Evolutionary conservation across 208 protist genomes (phyloP), one percentile per base, ranked within the genome.

Genomic region (Crithidia mellificae): DNA sequence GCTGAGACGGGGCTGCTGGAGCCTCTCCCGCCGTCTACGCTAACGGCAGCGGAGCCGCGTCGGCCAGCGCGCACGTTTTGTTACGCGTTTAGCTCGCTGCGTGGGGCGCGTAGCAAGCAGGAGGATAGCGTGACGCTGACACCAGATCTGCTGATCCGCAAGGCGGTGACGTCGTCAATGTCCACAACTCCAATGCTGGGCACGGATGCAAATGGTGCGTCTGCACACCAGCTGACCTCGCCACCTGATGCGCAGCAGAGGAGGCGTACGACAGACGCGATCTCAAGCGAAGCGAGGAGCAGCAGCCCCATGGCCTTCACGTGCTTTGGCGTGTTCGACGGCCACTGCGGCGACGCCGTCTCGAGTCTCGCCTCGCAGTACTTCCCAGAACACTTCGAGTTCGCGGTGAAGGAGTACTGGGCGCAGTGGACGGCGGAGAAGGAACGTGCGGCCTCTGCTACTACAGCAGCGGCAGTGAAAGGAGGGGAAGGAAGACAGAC

Each of bases 291-390:
- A n/a, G n/a, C n/a, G n/a, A n/a, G n/a, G n/a, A n/a, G 30, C 24
- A 17, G n/a, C 19, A 39, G n/a, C n/a, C 30, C 27, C 8, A 19
- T 51, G 4, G 61, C 32, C n/a, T 84, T 80, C 50, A 50, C 47
- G 8, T 81, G 80, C 52, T 82, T 84, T 27, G 88, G 76, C 24
- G 85, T 94, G 4, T 91, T 94, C 63, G 88, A 94, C 46, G 88
- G 88, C 0, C 88, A 94, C 69, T 83, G 85, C 54, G 88, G 88
- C 15, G 80, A 86, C 53, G 39, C 38, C 8, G 59, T 89, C 0
- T 84, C 88, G 12, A 67, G 59, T 6, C 50, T 74, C 24, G 85
- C 84, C 43, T 75, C 84, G 27, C 70, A 84, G 51, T 84, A 79
- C 62, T 85, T 85, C 63, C 63, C 80, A 6, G 77, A 87, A 6